These are phyloP conservation scores for Termitomyces sp. DNA, from an alignment of 768 basidiomycete species.

Conservation along the genomic window DNA sequence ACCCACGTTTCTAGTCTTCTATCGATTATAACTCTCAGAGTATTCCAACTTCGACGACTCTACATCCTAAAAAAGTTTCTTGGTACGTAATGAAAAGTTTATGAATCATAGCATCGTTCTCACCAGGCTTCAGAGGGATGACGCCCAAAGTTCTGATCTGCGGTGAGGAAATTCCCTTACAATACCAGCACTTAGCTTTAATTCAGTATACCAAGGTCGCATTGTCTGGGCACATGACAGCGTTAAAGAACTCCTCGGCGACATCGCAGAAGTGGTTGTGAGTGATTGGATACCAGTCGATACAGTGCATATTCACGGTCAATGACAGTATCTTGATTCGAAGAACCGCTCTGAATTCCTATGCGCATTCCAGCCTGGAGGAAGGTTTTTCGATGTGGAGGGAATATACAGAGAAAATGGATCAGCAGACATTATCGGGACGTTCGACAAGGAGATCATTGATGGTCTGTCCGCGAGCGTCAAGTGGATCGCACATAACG, in stretches of 20 bases:
- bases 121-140: conserved; percentile 12
- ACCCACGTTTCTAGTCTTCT: conserved; percentile 1
- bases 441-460: conserved; percentile 79
- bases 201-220: conserved; percentile 36
- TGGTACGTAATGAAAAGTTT: not conserved
- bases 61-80: not conserved
- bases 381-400: conserved; percentile 67
- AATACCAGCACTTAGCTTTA: not conserved
- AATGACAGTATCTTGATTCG: conserved; percentile 44
- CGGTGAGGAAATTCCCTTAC: conserved; percentile 12
- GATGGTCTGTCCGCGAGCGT: conserved; percentile 58
- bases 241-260: conserved; percentile 54
- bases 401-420: conserved; percentile 79
- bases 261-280: conserved; percentile 74
- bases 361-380: conserved; percentile 52
- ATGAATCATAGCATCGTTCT: not conserved
- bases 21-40: not conserved
- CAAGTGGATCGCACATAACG: conserved; percentile 89
- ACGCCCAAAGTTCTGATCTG: conserved; percentile 24
- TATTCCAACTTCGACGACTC: not conserved
- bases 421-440: conserved; percentile 60
- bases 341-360: conserved; percentile 66
- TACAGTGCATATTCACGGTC: not conserved
- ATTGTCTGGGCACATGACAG: conserved; percentile 84
- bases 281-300: conserved; percentile 23